phyloP scores from a whole-genome alignment of 352 stramenopile genomes.

The Plasmopara halstedii region DNA sequence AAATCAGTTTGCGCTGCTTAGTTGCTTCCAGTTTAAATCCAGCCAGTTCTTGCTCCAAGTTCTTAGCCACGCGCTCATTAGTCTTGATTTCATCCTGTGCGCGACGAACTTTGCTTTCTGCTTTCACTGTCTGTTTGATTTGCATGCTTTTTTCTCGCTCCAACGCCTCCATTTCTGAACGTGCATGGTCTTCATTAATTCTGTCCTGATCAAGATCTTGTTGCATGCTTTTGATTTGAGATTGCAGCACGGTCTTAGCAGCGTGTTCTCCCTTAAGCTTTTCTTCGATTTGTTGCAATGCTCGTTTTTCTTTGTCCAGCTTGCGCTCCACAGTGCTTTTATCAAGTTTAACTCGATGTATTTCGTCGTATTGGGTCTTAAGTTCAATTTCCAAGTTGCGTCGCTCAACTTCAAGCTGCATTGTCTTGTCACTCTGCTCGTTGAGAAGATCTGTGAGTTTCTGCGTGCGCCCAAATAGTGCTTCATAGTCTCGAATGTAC shows the following conservation, averaged over 20 bases:
- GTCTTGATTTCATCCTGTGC: conserved; percentile 88
- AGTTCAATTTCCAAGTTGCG: conserved; percentile 80
- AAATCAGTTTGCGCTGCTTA: conserved; percentile 88
- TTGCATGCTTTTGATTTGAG: conserved; percentile 77
- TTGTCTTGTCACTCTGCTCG: conserved; percentile 85
- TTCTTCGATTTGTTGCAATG: conserved; percentile 84
- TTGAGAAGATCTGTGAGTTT: conserved; percentile 92
- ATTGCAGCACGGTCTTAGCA: conserved; percentile 71
- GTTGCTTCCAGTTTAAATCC: conserved; percentile 78
- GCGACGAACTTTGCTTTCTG: conserved; percentile 82
- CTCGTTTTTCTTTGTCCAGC: conserved; percentile 80
- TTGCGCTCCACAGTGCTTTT: conserved; percentile 88
- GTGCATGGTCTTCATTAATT: conserved; percentile 60
- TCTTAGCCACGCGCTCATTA: conserved; percentile 87
- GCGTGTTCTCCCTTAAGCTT: conserved; percentile 89
- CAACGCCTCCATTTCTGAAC: conserved; percentile 73
- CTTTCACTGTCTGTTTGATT: conserved; percentile 71
- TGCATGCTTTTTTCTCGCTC: conserved; percentile 85
- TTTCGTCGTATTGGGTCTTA: conserved; percentile 80
- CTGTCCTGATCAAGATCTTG: conserved; percentile 76
- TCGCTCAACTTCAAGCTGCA: conserved; percentile 75
- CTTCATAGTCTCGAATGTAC: conserved; percentile 91
- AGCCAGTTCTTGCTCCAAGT: conserved; percentile 73
- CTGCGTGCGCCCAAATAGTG: conserved; percentile 83
- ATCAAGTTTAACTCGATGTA: conserved; percentile 78